Conservation (phyloP, 495 filamentous ascomycete species). For the Geopyxis carbonaria region DNA sequence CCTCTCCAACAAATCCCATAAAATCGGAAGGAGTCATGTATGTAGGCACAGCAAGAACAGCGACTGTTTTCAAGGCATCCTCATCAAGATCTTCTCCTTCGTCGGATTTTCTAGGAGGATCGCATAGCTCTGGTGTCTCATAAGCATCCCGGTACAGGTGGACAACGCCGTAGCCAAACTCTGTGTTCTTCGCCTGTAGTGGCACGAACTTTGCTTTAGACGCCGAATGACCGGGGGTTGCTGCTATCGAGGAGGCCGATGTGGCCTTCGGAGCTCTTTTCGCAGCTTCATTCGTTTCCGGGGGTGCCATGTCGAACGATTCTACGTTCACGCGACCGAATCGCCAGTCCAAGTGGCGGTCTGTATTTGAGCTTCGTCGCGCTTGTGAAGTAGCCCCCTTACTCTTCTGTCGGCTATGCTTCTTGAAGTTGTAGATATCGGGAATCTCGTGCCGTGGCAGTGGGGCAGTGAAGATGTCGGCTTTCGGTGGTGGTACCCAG, state of each 20-base stretch:
- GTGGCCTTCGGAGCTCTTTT: constrained; percentile 9
- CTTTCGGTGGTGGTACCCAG: constrained; percentile 29
- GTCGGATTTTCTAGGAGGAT: constrained; percentile 9
- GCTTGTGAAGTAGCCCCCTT: constrained; percentile 11
- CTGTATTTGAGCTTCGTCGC: too few species aligned
- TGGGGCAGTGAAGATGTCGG: constrained; percentile 32
- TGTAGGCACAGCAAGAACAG: constrained; percentile 83
- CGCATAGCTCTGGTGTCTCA: constrained; percentile 44
- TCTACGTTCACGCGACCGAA: constrained; percentile 46
- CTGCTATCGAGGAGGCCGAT: constrained; percentile 3
- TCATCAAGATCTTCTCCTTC: constrained; percentile 26
- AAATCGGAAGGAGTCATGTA: constrained; percentile 87
- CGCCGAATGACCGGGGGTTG: constrained; percentile 26
- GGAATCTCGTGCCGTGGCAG: constrained; percentile 25
- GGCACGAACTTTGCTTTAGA: constrained; percentile 68
- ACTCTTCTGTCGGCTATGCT: constrained; percentile 7
- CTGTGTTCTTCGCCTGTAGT: constrained; percentile 54
- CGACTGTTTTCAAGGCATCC: constrained; percentile 71
- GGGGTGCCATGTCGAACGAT: constrained; percentile 47
- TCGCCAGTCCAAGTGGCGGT: constrained; percentile 37
- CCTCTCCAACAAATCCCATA: constrained; percentile 79
- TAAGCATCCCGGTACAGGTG: constrained; percentile 79
- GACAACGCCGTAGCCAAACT: constrained; percentile 82
- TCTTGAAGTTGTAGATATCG: not conserved
- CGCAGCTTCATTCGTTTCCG: not conserved